Conservation (phyloP, 202 grass and related monocot species). For the Carex sylvatica region DNA sequence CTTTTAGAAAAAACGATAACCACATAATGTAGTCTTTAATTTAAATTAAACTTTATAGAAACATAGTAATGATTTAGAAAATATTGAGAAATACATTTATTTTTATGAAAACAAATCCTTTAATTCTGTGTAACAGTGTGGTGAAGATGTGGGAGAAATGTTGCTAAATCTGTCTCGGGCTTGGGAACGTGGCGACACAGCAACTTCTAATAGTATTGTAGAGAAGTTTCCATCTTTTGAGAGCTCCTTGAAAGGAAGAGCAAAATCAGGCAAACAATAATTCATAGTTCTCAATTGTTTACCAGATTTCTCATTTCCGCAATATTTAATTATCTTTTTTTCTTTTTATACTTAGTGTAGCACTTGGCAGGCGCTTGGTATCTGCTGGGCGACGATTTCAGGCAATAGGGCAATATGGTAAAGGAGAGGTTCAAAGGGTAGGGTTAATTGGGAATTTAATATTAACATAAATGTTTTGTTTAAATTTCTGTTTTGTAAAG, state of each 20-base stretch:
- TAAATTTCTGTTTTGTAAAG: background rate
- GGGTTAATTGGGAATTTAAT: background rate
- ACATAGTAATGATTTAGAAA: background rate
- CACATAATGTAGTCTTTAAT: background rate
- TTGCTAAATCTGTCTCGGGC: constrained; percentile 69
- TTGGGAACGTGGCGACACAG: constrained; percentile 74
- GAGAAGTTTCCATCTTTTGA: constrained; percentile 63
- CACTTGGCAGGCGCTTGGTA: constrained; percentile 77
- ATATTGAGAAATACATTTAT: background rate
- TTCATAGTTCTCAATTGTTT: constrained; percentile 1
- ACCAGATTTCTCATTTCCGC: background rate
- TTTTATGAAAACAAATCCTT: background rate
- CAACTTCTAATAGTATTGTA: constrained; percentile 53
- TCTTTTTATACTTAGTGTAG: constrained; percentile 62
- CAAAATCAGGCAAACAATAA: constrained; percentile 67
- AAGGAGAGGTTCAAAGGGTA: constrained; percentile 72
- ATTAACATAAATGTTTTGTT: background rate
- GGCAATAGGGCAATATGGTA: constrained; percentile 60
- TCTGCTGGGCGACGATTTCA: constrained; percentile 75
- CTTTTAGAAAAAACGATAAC: background rate
- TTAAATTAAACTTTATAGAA: background rate
- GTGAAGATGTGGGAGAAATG: constrained; percentile 63
- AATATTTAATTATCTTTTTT: constrained; percentile 22
- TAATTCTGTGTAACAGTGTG: constrained; percentile 44
- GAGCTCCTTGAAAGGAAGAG: constrained; percentile 45